These are phyloP conservation scores for Flaveria bidentis DNA, from an alignment of 129 eudicot species.

Conservation along the genomic window DNA sequence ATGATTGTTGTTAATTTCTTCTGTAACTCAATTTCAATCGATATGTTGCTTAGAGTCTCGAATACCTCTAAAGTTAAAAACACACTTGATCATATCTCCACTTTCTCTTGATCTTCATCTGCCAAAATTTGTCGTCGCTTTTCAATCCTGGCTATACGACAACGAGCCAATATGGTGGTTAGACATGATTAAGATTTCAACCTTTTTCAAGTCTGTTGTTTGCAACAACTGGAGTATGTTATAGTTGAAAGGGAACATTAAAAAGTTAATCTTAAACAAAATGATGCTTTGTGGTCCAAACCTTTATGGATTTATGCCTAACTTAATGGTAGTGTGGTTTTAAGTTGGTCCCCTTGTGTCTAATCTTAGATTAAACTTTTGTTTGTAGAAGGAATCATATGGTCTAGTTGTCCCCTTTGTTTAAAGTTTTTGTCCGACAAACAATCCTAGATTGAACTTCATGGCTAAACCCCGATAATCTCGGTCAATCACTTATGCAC, in stretches of 20 bases:
- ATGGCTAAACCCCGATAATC: conserved; percentile 47
- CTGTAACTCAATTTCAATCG: not conserved
- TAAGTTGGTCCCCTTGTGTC: conserved; percentile 37
- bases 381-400: conserved; percentile 41
- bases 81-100: not conserved
- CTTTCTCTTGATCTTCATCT: conserved; percentile 18
- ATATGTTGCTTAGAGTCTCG: conserved; percentile 11
- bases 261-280: conserved; percentile 27
- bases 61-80: conserved; percentile 25
- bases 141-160: conserved; percentile 1
- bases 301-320: conserved; percentile 38
- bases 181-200: conserved; percentile 28
- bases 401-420: conserved; percentile 42
- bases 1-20: not conserved
- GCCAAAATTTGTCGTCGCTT: conserved; percentile 19
- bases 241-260: conserved; percentile 32
- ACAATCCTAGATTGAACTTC: conserved; percentile 29
- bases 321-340: conserved; percentile 35
- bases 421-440: conserved; percentile 38
- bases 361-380: conserved; percentile 33
- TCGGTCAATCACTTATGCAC: conserved; percentile 52
- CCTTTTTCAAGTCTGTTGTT: conserved; percentile 16
- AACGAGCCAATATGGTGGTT: conserved; percentile 13
- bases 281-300: conserved; percentile 31
- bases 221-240: conserved; percentile 33